These are phyloP conservation scores for Colletotrichum theobromicola DNA, from an alignment of 2,329 filamentous ascomycete species.

Conservation along the genomic window DNA sequence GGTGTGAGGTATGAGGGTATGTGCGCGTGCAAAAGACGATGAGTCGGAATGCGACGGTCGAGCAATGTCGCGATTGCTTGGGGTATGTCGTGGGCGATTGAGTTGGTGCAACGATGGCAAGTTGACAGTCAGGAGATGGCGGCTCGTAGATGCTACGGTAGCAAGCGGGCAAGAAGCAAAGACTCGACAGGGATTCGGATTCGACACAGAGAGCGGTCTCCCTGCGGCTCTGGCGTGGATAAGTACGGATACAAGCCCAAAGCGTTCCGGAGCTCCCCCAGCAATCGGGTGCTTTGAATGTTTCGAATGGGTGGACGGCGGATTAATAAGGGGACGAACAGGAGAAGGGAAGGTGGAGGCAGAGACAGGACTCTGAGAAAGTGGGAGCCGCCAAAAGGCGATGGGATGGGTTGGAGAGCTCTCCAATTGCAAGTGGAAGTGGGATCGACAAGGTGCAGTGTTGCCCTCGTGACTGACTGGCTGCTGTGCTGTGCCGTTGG, in stretches of 20 bases:
- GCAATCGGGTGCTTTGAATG: constrained; percentile 10
- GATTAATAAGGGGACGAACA: constrained; percentile 2
- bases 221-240: background rate
- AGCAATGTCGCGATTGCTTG: background rate
- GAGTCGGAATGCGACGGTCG: background rate
- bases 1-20: background rate
- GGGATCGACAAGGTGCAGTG: constrained; percentile 4
- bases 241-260: constrained; percentile 5
- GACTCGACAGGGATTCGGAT: background rate
- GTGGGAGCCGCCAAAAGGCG: background rate
- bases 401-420: background rate
- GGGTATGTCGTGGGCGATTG: background rate
- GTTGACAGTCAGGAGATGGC: background rate
- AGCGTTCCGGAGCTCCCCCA: constrained; percentile 18
- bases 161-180: background rate
- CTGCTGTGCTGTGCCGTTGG: background rate
- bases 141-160: background rate
- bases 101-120: background rate
- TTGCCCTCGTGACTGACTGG: constrained; percentile 14
- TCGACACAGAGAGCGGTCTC: background rate
- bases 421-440: constrained; percentile 4
- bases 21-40: background rate
- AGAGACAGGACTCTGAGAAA: background rate
- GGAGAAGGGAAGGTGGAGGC: background rate
- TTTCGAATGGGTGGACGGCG: background rate